Percentiles rank a stretch among this genome's conserved stretches.
phyloP scores from a whole-genome alignment of 2,329 filamentous ascomycete species.

The Diaporthe velutina region DNA sequence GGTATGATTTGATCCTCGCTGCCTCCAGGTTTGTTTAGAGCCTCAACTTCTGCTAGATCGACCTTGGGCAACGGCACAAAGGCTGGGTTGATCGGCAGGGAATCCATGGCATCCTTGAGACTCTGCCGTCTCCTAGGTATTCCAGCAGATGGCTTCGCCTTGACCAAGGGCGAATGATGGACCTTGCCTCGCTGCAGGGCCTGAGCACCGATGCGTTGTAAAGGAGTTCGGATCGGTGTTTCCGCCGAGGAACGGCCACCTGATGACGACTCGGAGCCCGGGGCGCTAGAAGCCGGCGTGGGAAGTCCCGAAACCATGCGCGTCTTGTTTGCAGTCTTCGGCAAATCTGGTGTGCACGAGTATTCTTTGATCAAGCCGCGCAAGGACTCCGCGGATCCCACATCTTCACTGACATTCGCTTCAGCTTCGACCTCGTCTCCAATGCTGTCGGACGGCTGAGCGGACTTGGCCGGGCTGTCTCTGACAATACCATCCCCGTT shows the following conservation, averaged over 20 bases:
- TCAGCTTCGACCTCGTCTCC: not conserved
- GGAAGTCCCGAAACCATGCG: conserved; percentile 56
- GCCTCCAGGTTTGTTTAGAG: conserved; percentile 60
- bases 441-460: conserved; percentile 35
- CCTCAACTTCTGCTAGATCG: conserved; percentile 65
- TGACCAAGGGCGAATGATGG: conserved; percentile 45
- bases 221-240: conserved; percentile 56
- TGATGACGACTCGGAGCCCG: conserved; percentile 38
- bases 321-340: conserved; percentile 43
- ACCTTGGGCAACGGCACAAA: conserved; percentile 69
- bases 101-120: conserved; percentile 47
- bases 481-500: conserved; percentile 24
- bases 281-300: conserved; percentile 51
- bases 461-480: conserved; percentile 42
- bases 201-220: conserved; percentile 65
- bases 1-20: conserved; percentile 70
- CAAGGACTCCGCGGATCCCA: conserved; percentile 42
- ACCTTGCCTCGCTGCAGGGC: conserved; percentile 53
- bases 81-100: conserved; percentile 63
- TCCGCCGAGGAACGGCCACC: conserved; percentile 20
- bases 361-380: conserved; percentile 45
- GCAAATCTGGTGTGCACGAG: conserved; percentile 42
- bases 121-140: conserved; percentile 42
- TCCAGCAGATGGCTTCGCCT: conserved; percentile 42
- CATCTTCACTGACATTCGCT: not conserved